Evolutionary conservation across 768 basidiomycete genomes (phyloP), one percentile per base, ranked within the genome.

Genomic region (Baorangia bicolor): DNA sequence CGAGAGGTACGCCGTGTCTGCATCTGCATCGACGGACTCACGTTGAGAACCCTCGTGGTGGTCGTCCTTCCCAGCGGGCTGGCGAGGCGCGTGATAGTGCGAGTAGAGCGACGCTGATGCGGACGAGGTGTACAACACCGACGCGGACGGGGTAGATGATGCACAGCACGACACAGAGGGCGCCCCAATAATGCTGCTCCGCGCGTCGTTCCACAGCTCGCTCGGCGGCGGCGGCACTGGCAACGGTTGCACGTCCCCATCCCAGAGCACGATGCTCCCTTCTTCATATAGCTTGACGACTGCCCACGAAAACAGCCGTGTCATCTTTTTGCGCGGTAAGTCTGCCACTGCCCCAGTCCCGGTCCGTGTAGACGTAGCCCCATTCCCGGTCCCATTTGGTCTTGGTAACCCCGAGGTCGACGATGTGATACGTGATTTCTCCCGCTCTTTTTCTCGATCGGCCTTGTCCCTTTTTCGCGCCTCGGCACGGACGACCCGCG

Each of bases 251-350:
- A 75, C 73, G 4, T 85, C 82, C 0, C 88, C 87, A 54, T 88
- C 85, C 84, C 87, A 90, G 4, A 88, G 69, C 1, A 90, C 76
- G 54, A 92, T 83, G 52, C 80, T 82, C n/a, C 90, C 91, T 55
- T 91, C 89, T 51, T 82, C 77, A 46, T 84, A 75, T 21, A 92
- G 72, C 65, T 85, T 80, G 20, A 82, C 74, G 49, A 92, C 75
- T 0, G 86, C 85, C 75, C 80, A 83, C 20, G 74, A 69, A 70
- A 90, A 92, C 3, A 92, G 76, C 10, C 87, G 78, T 64, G 89
- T 90, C 69, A 83, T 80, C 70, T 84, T 85, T 25, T 57, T 69
- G 56, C 33, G 69, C 66, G 50, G 68, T 51, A 60, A 71, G 61
- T 48, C 73, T 3, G 40, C 31, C 2, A 39, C 1, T 14, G 25